Percentiles rank a stretch among this genome's conserved stretches.
phyloP scores from a whole-genome alignment of 306 rosid species.

The Cucumis melo region DNA sequence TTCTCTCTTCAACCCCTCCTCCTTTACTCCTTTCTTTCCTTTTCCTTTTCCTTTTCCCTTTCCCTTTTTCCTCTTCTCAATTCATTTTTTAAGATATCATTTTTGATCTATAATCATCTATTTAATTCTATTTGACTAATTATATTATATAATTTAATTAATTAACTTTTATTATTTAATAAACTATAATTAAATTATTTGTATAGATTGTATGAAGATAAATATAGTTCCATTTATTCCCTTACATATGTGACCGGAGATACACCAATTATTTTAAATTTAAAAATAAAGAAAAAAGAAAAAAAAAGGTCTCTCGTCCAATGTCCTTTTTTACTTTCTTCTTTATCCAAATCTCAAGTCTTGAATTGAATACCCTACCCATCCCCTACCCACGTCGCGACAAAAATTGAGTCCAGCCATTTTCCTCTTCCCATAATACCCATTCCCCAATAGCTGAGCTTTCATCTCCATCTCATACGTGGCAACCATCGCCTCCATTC shows the following conservation, averaged over 20 bases:
- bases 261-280: no score
- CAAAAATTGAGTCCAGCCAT: conserved; percentile 13
- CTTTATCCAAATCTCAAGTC: conserved; percentile 11
- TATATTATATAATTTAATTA: no score
- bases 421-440: background rate
- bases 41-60: background rate
- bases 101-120: no score
- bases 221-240: no score
- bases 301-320: background rate
- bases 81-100: no score
- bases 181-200: no score
- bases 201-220: no score
- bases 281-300: no score
- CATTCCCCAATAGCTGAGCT: background rate
- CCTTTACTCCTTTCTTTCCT: background rate
- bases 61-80: no score
- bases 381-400: conserved; percentile 18
- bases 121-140: no score
- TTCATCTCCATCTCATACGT: background rate
- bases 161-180: no score
- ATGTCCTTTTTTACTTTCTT: background rate
- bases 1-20: background rate
- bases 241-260: no score
- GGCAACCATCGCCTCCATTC: background rate
- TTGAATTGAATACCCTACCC: background rate